These are phyloP conservation scores for Pleurotus salmoneostramineus DNA, from an alignment of 768 basidiomycete species.

Conservation along the genomic window DNA sequence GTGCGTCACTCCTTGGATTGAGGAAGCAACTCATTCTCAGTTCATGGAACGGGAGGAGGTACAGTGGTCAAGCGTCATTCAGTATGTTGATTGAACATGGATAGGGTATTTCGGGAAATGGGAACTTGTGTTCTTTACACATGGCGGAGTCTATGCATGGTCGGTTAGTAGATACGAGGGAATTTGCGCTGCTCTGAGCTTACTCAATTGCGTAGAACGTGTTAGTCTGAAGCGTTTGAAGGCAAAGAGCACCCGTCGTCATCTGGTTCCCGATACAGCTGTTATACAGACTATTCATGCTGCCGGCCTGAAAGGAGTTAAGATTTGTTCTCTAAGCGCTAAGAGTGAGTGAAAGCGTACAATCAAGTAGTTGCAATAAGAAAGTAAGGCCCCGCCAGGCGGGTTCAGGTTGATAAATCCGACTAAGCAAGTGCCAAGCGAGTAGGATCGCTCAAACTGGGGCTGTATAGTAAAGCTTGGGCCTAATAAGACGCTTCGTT, in stretches of 20 bases:
- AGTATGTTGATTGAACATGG: no score
- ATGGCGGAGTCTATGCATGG: no score
- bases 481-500: constrained; percentile 4
- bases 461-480: constrained; percentile 9
- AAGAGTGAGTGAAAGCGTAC: background rate
- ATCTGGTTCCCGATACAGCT: background rate
- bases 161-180: no score
- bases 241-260: background rate
- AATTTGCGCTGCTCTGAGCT: no score
- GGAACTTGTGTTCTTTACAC: no score
- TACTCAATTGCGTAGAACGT: no score
- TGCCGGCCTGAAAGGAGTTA: constrained; percentile 1
- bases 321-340: background rate
- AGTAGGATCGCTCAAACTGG: constrained; percentile 7
- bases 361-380: constrained; percentile 9
- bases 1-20: no score
- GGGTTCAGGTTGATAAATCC: constrained; percentile 7
- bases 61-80: no score
- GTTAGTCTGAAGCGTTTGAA: no score
- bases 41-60: no score
- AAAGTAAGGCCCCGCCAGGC: background rate
- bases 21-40: no score
- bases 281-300: background rate
- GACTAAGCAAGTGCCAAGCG: constrained; percentile 7
- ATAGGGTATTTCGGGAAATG: no score